phyloP scores from a whole-genome alignment of 345 rosid species.

The Sisymbrium irio region DNA sequence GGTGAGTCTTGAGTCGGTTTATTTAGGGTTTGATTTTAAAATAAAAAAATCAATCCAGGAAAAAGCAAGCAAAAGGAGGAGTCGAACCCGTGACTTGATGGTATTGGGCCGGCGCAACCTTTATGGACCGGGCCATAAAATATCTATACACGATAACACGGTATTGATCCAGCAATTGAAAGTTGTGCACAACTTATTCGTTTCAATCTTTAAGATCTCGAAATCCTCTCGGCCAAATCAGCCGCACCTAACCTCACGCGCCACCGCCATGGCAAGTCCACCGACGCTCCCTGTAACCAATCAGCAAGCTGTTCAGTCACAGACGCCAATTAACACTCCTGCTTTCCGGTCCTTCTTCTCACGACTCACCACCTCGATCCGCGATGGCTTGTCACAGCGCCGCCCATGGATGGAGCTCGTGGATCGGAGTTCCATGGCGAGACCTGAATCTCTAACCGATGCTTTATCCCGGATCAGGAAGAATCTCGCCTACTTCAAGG shows the following conservation, averaged over 20 bases:
- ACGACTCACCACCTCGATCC: slow-evolving; percentile 66
- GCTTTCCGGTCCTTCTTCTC: slow-evolving; percentile 73
- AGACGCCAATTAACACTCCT: slow-evolving; percentile 67
- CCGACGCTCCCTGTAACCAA: slow-evolving; percentile 57
- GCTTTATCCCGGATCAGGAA: slow-evolving; percentile 71
- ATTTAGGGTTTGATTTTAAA: slow-evolving; percentile 26
- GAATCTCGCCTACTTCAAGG: slow-evolving; percentile 65
- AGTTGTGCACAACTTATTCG: neutral
- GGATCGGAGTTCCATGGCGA: slow-evolving; percentile 56
- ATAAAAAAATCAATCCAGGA: neutral
- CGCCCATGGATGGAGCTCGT: slow-evolving; percentile 78
- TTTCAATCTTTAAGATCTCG: slow-evolving; percentile 10
- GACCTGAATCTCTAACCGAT: slow-evolving; percentile 63
- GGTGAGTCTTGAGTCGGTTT: neutral
- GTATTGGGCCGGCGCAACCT: slow-evolving; percentile 12
- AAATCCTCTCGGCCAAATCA: slow-evolving; percentile 1
- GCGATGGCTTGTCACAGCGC: slow-evolving; percentile 68
- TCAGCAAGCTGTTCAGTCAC: slow-evolving; percentile 45
- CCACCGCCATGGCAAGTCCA: slow-evolving; percentile 46
- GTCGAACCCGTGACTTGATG: slow-evolving; percentile 8
- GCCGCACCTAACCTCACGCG: slow-evolving; percentile 9
- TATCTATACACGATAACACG: slow-evolving; percentile 3
- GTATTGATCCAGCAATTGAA: neutral
- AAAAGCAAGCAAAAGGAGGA: neutral
- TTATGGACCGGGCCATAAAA: slow-evolving; percentile 13